phyloP scores from a whole-genome alignment of 1,284 basidiomycete genomes.

The Moesziomyces sp. region DNA sequence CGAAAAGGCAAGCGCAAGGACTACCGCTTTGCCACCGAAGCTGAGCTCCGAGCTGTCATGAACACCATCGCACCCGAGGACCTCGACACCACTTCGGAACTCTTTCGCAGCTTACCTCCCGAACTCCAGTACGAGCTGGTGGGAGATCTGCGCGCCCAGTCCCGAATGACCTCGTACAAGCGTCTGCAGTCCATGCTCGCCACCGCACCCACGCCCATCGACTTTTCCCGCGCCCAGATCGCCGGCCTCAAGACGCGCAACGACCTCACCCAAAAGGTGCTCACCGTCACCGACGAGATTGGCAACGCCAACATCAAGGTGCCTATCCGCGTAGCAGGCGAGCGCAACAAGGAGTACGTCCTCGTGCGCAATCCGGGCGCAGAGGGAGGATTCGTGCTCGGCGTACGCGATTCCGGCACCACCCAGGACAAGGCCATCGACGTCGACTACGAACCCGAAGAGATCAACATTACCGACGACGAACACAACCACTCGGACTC shows the following conservation, averaged over 20 bases:
- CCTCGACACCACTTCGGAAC: conserved; percentile 61
- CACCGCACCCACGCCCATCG: conserved; percentile 82
- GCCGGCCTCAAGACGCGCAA: conserved; percentile 86
- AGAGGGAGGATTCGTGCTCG: conserved; percentile 91
- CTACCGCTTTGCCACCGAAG: conserved; percentile 64
- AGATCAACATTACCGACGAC: conserved; percentile 43
- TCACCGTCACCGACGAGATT: conserved; percentile 90
- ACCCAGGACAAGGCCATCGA: conserved; percentile 85
- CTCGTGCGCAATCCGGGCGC: conserved; percentile 85
- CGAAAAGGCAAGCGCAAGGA: conserved; percentile 51
- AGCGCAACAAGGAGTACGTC: conserved; percentile 92
- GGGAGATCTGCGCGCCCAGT: conserved; percentile 91
- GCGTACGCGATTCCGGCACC: conserved; percentile 80
- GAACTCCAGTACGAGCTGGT: conserved; percentile 99
- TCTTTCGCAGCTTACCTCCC: conserved; percentile 88
- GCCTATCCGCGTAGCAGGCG: conserved; percentile 92
- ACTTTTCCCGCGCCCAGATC: conserved; percentile 90
- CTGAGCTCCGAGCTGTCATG: conserved; percentile 61
- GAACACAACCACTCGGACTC: conserved; percentile 33
- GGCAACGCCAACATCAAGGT: conserved; percentile 84
- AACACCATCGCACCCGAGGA: conserved; percentile 62
- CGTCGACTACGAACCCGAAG: conserved; percentile 70
- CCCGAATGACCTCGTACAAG: conserved; percentile 90
- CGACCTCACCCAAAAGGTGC: conserved; percentile 89
- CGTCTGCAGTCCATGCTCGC: conserved; percentile 90